Conservation (phyloP, 2,329 filamentous ascomycete species). For the Fusarium continuum region DNA sequence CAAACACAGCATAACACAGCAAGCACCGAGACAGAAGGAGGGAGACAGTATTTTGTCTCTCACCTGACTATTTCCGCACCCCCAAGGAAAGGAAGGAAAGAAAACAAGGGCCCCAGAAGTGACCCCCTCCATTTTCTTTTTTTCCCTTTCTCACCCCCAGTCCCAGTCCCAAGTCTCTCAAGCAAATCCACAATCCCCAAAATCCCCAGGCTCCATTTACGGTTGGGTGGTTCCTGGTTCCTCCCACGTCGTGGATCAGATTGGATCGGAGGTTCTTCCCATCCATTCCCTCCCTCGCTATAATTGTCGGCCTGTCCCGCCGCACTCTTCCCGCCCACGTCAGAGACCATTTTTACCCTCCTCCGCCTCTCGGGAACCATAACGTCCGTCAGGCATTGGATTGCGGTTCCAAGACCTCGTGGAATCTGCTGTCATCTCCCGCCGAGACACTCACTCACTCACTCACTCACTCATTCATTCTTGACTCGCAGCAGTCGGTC, state of each 20-base stretch:
- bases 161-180: constrained; percentile 23
- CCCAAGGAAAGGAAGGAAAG: constrained; percentile 18
- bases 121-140: constrained; percentile 28
- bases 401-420: constrained; percentile 36
- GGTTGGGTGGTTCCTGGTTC: constrained; percentile 40
- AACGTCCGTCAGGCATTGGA: constrained; percentile 27
- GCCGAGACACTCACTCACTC: constrained; percentile 33
- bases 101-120: constrained; percentile 26
- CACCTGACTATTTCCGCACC: constrained; percentile 38
- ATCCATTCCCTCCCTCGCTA: constrained; percentile 36
- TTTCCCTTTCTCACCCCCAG: constrained; percentile 32
- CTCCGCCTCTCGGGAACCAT: constrained; percentile 29
- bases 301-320: constrained; percentile 41
- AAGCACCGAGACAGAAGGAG: constrained; percentile 13
- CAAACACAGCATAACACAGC: too few relatives aligned
- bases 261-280: constrained; percentile 36
- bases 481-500: constrained; percentile 33
- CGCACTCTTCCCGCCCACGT: constrained; percentile 35
- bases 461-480: constrained; percentile 30
- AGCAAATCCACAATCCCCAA: constrained; percentile 36
- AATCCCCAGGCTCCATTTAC: constrained; percentile 37
- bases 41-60: constrained; percentile 26
- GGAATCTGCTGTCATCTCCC: constrained; percentile 42
- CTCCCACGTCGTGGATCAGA: constrained; percentile 35
- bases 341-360: constrained; percentile 36